Conservation (phyloP, 2,329 filamentous ascomycete species). For the Apiospora phragmitis region DNA sequence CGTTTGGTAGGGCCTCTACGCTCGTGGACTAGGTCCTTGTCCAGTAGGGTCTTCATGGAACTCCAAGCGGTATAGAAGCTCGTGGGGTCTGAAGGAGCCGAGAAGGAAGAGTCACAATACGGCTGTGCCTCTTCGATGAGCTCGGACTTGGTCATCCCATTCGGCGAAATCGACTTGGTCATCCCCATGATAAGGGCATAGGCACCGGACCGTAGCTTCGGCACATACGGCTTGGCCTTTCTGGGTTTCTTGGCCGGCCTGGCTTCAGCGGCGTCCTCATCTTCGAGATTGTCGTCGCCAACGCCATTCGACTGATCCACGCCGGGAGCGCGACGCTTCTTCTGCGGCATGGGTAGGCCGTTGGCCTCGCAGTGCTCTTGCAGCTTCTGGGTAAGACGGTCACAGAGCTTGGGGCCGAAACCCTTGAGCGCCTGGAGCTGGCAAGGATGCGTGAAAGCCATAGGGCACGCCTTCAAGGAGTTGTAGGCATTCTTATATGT, state of each 20-base stretch:
- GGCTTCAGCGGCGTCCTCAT: conserved; percentile 32
- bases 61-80: conserved; percentile 81
- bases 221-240: conserved; percentile 69
- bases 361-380: conserved; percentile 64
- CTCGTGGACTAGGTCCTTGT: conserved; percentile 74
- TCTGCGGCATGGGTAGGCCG: conserved; percentile 66
- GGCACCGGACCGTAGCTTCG: conserved; percentile 68
- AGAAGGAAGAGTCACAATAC: conserved; percentile 73
- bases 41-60: conserved; percentile 74
- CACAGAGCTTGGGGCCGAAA: conserved; percentile 71
- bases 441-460: conserved; percentile 70
- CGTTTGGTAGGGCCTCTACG: conserved; percentile 66
- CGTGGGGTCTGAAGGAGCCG: conserved; percentile 63
- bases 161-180: conserved; percentile 53
- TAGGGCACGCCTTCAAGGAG: conserved; percentile 73
- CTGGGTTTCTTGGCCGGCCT: conserved; percentile 56
- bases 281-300: conserved; percentile 37
- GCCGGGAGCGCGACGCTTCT: conserved; percentile 36
- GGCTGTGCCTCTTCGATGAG: conserved; percentile 70
- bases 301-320: conserved; percentile 30
- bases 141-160: conserved; percentile 66
- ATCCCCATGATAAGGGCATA: conserved; percentile 73
- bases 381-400: conserved; percentile 64
- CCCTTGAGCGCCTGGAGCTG: conserved; percentile 73
- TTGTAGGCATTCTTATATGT: conserved; percentile 76